These are phyloP conservation scores for Coemansia sp. DNA, from an alignment of 192 early-diverging fungal species.

Conservation along the genomic window DNA sequence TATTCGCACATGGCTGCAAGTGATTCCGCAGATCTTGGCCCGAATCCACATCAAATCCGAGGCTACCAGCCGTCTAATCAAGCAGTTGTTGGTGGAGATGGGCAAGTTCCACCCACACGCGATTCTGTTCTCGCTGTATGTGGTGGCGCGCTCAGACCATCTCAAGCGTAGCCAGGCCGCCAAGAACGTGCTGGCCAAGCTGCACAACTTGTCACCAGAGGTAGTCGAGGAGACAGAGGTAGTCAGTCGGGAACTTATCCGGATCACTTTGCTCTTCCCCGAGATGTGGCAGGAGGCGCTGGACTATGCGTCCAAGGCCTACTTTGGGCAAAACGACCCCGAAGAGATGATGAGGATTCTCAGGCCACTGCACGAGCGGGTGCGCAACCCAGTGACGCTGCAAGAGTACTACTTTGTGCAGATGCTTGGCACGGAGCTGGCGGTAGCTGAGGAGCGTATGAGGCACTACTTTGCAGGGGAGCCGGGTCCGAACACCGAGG, in stretches of 20 bases:
- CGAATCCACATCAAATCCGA: constrained; percentile 79
- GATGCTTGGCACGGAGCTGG: constrained; percentile 80
- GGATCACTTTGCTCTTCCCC: constrained; percentile 90
- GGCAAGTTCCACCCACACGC: constrained; percentile 95
- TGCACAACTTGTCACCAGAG: constrained; percentile 74
- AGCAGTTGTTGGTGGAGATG: constrained; percentile 84
- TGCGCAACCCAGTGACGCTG: constrained; percentile 72
- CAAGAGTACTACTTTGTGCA: constrained; percentile 90
- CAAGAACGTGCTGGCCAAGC: constrained; percentile 83
- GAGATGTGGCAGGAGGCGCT: constrained; percentile 96
- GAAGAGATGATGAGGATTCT: constrained; percentile 88
- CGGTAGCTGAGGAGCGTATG: constrained; percentile 83
- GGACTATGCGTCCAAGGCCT: constrained; percentile 79
- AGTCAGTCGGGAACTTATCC: constrained; percentile 91
- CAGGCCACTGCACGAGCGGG: constrained; percentile 78
- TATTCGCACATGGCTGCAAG: constrained; percentile 94
- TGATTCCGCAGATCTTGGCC: constrained; percentile 96
- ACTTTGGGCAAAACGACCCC: constrained; percentile 74
- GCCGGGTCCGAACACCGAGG: constrained; percentile 67
- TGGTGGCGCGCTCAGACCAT: constrained; percentile 88
- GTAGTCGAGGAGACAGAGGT: constrained; percentile 86
- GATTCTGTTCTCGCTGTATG: constrained; percentile 90
- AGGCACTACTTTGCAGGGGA: constrained; percentile 57
- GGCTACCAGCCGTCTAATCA: constrained; percentile 78
- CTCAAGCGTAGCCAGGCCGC: constrained; percentile 64